phyloP scores from a whole-genome alignment of 257 asterid genomes.

The Solanum paucissectum region DNA sequence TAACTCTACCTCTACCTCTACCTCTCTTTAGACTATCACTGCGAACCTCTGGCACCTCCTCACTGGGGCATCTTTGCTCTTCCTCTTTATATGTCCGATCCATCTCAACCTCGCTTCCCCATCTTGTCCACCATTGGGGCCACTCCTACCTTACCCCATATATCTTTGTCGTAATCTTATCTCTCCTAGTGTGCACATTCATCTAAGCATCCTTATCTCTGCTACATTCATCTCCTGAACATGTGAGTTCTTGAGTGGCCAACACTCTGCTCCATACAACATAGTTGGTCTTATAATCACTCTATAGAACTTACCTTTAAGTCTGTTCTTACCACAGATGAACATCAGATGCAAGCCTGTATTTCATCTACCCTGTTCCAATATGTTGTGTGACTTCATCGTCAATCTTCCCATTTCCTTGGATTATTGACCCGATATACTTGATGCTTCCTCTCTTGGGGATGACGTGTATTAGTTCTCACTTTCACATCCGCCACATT shows the following conservation, averaged over 20 bases:
- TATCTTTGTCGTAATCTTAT: background rate
- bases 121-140: background rate
- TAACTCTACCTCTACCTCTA: background rate
- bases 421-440: background rate
- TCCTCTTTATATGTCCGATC: background rate
- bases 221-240: background rate
- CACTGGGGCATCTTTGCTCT: background rate
- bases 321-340: background rate
- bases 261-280: background rate
- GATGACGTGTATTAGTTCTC: background rate
- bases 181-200: background rate
- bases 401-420: background rate
- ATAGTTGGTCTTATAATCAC: background rate
- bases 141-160: background rate
- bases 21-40: background rate
- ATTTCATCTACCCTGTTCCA: background rate
- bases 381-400: background rate
- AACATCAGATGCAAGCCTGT: background rate
- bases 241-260: background rate
- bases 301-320: background rate
- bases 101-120: background rate
- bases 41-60: background rate
- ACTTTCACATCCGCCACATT: background rate
- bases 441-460: background rate
- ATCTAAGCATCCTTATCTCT: background rate